phyloP scores from a whole-genome alignment of 2,329 filamentous ascomycete genomes.

The Aquanectria penicillioides region DNA sequence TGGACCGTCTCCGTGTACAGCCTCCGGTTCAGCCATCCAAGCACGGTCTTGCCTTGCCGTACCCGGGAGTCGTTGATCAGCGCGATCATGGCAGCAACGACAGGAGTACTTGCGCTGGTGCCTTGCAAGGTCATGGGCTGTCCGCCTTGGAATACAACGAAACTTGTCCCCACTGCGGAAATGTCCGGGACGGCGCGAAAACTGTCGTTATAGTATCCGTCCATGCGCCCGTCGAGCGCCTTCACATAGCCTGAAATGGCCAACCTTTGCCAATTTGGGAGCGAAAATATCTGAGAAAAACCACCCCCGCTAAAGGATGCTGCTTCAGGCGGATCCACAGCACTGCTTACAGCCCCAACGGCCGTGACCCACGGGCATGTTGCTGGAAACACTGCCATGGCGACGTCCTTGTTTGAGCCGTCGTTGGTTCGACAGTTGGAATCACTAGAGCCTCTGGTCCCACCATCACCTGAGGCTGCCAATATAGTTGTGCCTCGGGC shows the following conservation, averaged over 20 bases:
- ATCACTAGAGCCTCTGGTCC: constrained; percentile 53
- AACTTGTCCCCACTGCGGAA: constrained; percentile 67
- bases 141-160: constrained; percentile 51
- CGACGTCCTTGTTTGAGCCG: constrained; percentile 63
- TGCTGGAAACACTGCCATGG: constrained; percentile 71
- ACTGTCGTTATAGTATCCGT: constrained; percentile 54
- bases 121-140: constrained; percentile 46
- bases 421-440: constrained; percentile 69
- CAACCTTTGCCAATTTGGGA: constrained; percentile 56
- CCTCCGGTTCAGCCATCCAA: constrained; percentile 65
- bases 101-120: constrained; percentile 64
- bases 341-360: constrained; percentile 66
- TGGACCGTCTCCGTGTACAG: constrained; percentile 55
- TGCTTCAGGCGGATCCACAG: constrained; percentile 50
- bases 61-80: constrained; percentile 65
- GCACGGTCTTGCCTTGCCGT: constrained; percentile 56
- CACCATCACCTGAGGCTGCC: constrained; percentile 62
- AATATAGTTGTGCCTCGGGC: constrained; percentile 63
- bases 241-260: constrained; percentile 54
- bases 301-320: constrained; percentile 61
- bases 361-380: constrained; percentile 75
- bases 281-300: constrained; percentile 61
- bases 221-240: constrained; percentile 53
- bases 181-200: constrained; percentile 64
- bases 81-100: constrained; percentile 64